Conservation (phyloP, 2,329 filamentous ascomycete genomes). For the Westerdykella ornata region DNA sequence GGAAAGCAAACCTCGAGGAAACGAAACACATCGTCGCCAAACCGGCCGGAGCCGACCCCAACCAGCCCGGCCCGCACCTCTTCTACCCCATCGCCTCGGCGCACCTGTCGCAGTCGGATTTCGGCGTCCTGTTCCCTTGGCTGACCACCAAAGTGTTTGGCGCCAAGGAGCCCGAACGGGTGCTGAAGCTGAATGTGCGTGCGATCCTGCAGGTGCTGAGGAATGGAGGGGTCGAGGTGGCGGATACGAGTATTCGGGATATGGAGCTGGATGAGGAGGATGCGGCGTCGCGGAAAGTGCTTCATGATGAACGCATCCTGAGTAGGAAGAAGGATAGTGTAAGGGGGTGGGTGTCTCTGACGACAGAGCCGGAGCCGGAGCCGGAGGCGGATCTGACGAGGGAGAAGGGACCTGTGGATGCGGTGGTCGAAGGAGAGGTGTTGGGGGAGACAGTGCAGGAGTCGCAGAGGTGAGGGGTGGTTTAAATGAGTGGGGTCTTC, state of each 20-base stretch:
- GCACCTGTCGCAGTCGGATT: constrained; percentile 77
- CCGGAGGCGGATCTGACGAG: constrained; percentile 5
- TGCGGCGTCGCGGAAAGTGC: constrained; percentile 4
- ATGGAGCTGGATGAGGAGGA: constrained; percentile 31
- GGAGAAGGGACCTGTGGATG: constrained; percentile 17
- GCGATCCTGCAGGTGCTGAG: constrained; percentile 67
- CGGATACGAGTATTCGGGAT: constrained; percentile 36
- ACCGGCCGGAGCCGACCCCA: constrained; percentile 45
- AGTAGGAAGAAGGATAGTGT: constrained; percentile 21
- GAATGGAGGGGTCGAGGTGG: constrained; percentile 39
- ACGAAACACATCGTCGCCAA: constrained; percentile 61
- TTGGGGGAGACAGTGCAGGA: constrained; percentile 27
- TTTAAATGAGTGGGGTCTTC: too few relatives aligned
- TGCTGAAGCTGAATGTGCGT: constrained; percentile 78
- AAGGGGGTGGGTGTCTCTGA: constrained; percentile 32
- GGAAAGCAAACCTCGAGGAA: constrained; percentile 63
- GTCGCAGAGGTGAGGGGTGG: constrained; percentile 9
- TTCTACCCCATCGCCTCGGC: constrained; percentile 70
- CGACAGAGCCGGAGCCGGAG: constrained; percentile 7
- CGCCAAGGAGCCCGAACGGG: constrained; percentile 62
- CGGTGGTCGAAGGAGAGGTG: constrained; percentile 31
- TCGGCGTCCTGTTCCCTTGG: constrained; percentile 75
- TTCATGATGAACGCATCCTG: constrained; percentile 31
- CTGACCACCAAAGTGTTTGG: constrained; percentile 46
- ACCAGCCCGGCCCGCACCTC: constrained; percentile 52